Evolutionary conservation across 345 rosid genomes (phyloP), one percentile per base, ranked within the genome.

Genomic region (Eucalyptus marginata): DNA sequence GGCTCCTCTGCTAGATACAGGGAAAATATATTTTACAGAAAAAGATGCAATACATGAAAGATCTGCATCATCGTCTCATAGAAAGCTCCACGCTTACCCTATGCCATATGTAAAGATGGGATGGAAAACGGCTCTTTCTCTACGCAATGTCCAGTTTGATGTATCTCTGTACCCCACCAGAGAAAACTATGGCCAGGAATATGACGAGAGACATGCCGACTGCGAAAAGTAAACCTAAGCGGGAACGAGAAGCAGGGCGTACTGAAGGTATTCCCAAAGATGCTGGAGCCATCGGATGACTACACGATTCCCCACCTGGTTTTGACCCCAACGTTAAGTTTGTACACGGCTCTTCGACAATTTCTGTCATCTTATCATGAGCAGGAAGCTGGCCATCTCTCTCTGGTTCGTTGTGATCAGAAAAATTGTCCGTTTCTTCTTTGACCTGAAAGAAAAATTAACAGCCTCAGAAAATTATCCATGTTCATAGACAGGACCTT

Each of bases 311-410:
- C 56, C 51, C 88, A 68, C 83, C 89, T 25, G n/a, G 86, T 88
- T 91, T 92, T 52, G 66, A 88, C 90, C 95, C 86, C 56, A n/a
- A 90, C 88, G 93, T 93, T 89, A 89, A 51, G 31, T 91, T 89
- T 50, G 79, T 5, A 54, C 89, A 86, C 10, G 90, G 87, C 89
- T 88, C 92, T 59, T 87, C 90, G 2, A 85, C 66, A 44, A 85
- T 87, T 62, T 90, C 92, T 66, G 52, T 46, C 64, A 49, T 85
- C 89, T 80, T 90, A 20, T 87, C 27, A 12, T 11, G 84, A 22
- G 47, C 88, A 31, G 86, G 86, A 40, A 29, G 44, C 88, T 51
- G 86, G 87, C 49, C 85, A n/a, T 86, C 91, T 71, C 36, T 84
- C 47, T 76, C 79, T 86, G 59, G 49, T 52, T 90, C 89, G 80